Base-by-base conservation (phyloP, 106 monocot species). In the Gastrodia elata region DNA sequence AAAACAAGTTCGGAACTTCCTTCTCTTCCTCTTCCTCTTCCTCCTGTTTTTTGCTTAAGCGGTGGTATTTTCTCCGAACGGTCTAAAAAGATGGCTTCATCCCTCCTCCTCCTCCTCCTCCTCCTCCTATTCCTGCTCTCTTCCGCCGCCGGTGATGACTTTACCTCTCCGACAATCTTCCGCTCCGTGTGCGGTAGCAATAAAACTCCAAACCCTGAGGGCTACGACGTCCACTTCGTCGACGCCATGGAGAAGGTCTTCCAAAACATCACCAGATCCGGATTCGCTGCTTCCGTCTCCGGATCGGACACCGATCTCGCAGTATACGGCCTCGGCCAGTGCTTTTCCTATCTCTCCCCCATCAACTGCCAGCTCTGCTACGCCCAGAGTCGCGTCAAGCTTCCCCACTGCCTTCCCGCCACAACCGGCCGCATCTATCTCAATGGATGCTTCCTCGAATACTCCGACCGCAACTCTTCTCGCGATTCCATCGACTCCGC, bases 171-270 rank as follows among this genome's bases (percentile, higher is more conserved):
- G 34, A 40, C 75, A 0, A 59, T 76, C 25, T 20, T 76, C 76
- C 68, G 37, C 65, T 39, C 75, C 25, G 34, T 79, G 25, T 83
- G 83, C 76, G 40, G 76, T 76, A 13, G 14, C 8, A 72, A 24
- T 37, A 24, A 76, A n/a, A 44, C 79, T 27, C 5, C 30, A 14
- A 43, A 72, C 41, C 33, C 75, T 25, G 40, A 68, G 26, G 26
- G 73, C 44, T 84, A 80, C 68, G 84, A 80, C 30, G 64, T 74
- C 11, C 80, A 74, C 80, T 84, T 84, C 84, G 76, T 84, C 42
- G 70, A 76, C 69, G 26, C 65, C 42, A 80, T 84, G 84, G 84
- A 80, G 49, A 8, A 65, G 25, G 46, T 80, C 37, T 77, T 72
- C 77, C 76, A 80, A 25, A 77, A 74, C 69, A 71, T 84, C 25